phyloP scores from a whole-genome alignment of 2,329 filamentous ascomycete genomes.

The Xylaria sp. region DNA sequence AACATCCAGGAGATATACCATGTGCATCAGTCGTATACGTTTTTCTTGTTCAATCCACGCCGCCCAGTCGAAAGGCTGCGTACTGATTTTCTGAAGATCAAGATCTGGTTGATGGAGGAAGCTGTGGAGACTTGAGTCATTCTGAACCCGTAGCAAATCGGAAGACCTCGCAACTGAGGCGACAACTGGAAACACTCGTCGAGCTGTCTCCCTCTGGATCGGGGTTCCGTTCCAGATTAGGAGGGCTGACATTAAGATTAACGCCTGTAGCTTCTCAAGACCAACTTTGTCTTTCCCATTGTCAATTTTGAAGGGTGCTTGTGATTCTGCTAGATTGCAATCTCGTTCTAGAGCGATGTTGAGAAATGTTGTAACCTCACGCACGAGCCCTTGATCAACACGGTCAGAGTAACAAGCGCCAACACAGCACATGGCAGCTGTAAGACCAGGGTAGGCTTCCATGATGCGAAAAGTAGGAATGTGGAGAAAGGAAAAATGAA shows the following conservation, averaged over 20 bases:
- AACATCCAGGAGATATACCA: constrained; percentile 72
- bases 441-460: constrained; percentile 73
- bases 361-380: constrained; percentile 74
- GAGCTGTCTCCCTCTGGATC: constrained; percentile 71
- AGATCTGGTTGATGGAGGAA: constrained; percentile 69
- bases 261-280: constrained; percentile 75
- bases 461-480: constrained; percentile 76
- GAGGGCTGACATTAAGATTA: constrained; percentile 70
- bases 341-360: constrained; percentile 69
- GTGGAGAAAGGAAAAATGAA: constrained; percentile 79
- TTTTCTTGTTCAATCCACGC: constrained; percentile 78
- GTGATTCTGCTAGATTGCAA: constrained; percentile 57
- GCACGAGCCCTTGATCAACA: constrained; percentile 66
- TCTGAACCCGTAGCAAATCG: constrained; percentile 66
- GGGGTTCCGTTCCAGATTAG: constrained; percentile 78
- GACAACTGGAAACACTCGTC: constrained; percentile 67
- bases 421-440: constrained; percentile 77
- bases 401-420: constrained; percentile 79
- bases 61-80: constrained; percentile 71
- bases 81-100: constrained; percentile 57
- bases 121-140: constrained; percentile 63
- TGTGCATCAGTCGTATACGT: constrained; percentile 72
- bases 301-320: constrained; percentile 54
- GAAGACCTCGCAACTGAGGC: constrained; percentile 67
- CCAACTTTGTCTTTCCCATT: constrained; percentile 55